Base-by-base conservation (phyloP, 371 early-diverging fungal species). In the Mortierella sp. region DNA sequence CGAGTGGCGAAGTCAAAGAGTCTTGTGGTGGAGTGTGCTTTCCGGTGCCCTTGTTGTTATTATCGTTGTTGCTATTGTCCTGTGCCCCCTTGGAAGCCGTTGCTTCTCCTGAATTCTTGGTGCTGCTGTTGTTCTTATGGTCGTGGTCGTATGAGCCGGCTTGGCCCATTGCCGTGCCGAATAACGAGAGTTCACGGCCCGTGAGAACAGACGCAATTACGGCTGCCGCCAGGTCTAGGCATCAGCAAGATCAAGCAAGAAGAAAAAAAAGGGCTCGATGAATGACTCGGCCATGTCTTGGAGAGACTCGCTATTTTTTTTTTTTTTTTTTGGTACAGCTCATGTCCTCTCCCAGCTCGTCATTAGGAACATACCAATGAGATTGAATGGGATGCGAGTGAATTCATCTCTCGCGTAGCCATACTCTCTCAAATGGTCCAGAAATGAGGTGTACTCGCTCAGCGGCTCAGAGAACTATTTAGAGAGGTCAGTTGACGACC, bases 141-240 rank as follows among this genome's bases (percentile, higher is more conserved):
- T 15, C 55, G 30, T 16, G 18, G 51, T 26, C 55, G 57, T 26
- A 55, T 57, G 43, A 56, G 47, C 9, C 9, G 37, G 37, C 3
- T 3, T 37, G 37, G 9, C 37, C 37, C 37, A 37, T 37, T 37
- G 37, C 37, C 26, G 46, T 62, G 2, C 81, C 72, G 25, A 81
- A 73, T 15, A 83, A 60, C 12, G 83, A 64, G 16, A 84, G 68
- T 48, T 82, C 82, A 19, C 72, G 67, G 9, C 82, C 84, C 43
- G 72, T 82, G 29, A 84, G 79, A 62, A 85, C 66, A 43, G 85
- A 84, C 1, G 85, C 82, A 70, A 86, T 83, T 28, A 86, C 73
- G 2, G 84, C 84, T 1, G 87, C 86, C 11, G 88, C 83, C 47
- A 86, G 75, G 62, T 86, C 88, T 86, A 81, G 3, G 37, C 3